Conservation (phyloP, 768 basidiomycete genomes). For the Heimioporus sp. region DNA sequence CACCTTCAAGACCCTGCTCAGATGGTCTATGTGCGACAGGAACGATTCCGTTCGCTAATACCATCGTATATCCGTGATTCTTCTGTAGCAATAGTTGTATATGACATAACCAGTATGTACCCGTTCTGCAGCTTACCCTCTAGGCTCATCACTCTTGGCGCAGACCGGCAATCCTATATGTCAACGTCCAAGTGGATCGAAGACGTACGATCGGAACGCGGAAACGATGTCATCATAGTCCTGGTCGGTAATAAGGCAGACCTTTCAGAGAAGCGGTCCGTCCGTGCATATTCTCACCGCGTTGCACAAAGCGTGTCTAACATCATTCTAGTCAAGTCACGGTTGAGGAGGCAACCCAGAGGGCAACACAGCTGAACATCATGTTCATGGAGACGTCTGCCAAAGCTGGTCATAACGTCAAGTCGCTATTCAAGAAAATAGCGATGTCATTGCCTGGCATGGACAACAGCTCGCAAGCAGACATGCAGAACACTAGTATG, state of each 20-base stretch:
- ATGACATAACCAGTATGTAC: constrained; percentile 93
- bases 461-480: constrained; percentile 73
- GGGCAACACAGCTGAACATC: constrained; percentile 85
- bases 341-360: constrained; percentile 91
- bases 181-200: constrained; percentile 99
- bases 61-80: constrained; percentile 99
- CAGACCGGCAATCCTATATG: constrained; percentile 96
- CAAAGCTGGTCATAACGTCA: constrained; percentile 99
- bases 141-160: constrained; percentile 3
- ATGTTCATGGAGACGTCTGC: constrained; percentile 99
- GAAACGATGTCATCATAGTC: constrained; percentile 97
- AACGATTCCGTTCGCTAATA: constrained; percentile 95
- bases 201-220: constrained; percentile 95
- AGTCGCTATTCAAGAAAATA: constrained; percentile 98
- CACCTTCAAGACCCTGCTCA: constrained; percentile 1
- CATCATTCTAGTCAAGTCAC: constrained; percentile 86
- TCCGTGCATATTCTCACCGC: constrained; percentile 7
- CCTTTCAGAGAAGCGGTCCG: constrained; percentile 95
- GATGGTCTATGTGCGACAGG: constrained; percentile 44
- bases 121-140: background rate
- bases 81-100: constrained; percentile 97
- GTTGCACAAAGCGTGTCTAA: constrained; percentile 3
- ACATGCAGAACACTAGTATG: constrained; percentile 52
- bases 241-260: constrained; percentile 99
- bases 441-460: constrained; percentile 97